These are phyloP conservation scores for Chaetoceros tenuissimus DNA, from an alignment of 108 stramenopile species.

Conservation along the genomic window DNA sequence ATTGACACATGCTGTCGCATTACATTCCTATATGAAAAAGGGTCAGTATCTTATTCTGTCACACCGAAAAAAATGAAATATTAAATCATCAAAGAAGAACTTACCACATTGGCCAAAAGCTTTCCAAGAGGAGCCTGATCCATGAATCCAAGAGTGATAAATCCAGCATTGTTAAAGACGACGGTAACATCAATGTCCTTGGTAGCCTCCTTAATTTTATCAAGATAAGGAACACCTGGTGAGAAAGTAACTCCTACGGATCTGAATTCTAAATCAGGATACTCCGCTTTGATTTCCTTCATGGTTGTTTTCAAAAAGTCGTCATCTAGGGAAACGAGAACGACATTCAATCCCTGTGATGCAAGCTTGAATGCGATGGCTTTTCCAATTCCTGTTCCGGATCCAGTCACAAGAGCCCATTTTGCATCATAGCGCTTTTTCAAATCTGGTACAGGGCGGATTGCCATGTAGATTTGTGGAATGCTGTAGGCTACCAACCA, in stretches of 20 bases:
- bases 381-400: constrained; percentile 93
- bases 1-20: constrained; percentile 89
- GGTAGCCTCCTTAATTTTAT: constrained; percentile 71
- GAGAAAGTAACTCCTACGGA: constrained; percentile 81
- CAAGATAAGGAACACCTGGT: constrained; percentile 86
- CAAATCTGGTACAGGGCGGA: constrained; percentile 76
- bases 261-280: constrained; percentile 81
- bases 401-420: constrained; percentile 98
- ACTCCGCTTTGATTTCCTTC: constrained; percentile 59
- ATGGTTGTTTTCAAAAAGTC: constrained; percentile 78
- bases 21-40: constrained; percentile 67
- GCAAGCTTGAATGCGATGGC: constrained; percentile 89
- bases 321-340: constrained; percentile 93
- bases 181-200: constrained; percentile 82
- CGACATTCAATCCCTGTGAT: constrained; percentile 92
- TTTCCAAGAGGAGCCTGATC: constrained; percentile 87
- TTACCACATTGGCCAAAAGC: constrained; percentile 73
- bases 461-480: constrained; percentile 72
- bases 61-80: neutral
- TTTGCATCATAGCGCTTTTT: constrained; percentile 81
- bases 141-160: constrained; percentile 97
- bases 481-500: constrained; percentile 71
- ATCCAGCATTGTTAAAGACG: constrained; percentile 98
- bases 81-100: neutral
- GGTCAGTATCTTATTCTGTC: neutral